phyloP scores from a whole-genome alignment of 169 alveolate species.

The Cytauxzoon felis region DNA sequence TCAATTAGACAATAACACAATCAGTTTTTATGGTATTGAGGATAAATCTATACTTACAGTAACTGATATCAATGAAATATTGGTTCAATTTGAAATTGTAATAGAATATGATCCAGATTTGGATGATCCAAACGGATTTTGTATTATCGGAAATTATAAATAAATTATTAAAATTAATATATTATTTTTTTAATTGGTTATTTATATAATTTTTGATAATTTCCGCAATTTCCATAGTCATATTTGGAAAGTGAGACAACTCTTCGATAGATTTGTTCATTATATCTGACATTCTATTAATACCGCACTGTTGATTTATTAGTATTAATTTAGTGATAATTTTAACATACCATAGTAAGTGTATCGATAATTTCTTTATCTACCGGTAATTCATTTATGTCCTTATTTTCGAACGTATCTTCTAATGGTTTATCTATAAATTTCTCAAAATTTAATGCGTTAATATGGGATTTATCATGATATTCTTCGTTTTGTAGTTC shows the following conservation, averaged over 20 bases:
- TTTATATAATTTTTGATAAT: constrained; percentile 11
- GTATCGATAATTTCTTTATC: constrained; percentile 16
- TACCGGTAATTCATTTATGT: constrained; percentile 39
- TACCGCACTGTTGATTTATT: constrained; percentile 28
- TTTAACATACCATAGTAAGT: constrained; percentile 15
- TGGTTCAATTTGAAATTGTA: constrained; percentile 3
- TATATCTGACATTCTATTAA: constrained; percentile 32
- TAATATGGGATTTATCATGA: constrained; percentile 30
- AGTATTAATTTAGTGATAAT: neutral
- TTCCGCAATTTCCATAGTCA: constrained; percentile 22
- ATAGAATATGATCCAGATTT: neutral
- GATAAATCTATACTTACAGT: constrained; percentile 40
- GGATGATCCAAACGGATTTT: constrained; percentile 6
- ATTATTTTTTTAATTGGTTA: too few relatives aligned
- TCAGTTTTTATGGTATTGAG: constrained; percentile 14
- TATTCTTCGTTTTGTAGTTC: constrained; percentile 55
- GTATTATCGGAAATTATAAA: neutral
- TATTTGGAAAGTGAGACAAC: constrained; percentile 33
- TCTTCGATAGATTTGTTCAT: constrained; percentile 19
- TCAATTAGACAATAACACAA: neutral
- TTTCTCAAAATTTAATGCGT: constrained; percentile 36
- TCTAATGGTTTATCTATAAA: constrained; percentile 25
- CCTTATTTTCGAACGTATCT: constrained; percentile 8
- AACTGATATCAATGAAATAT: constrained; percentile 15
- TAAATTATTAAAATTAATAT: too few relatives aligned